These are phyloP conservation scores for Fusarium buxicola DNA, from an alignment of 2,329 filamentous ascomycete genomes.

Conservation along the genomic window DNA sequence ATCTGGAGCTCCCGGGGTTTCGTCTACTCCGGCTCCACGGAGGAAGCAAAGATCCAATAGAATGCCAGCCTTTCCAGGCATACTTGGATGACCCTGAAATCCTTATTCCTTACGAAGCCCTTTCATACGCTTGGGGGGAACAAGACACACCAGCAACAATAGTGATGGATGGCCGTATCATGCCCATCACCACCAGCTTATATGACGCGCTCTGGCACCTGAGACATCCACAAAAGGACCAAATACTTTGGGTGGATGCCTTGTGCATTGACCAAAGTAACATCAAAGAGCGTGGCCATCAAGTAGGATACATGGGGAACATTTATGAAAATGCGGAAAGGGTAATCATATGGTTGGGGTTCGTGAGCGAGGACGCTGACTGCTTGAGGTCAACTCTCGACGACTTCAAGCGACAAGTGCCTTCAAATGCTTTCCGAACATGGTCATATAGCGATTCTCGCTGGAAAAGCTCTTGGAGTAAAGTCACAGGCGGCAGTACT, in stretches of 20 bases:
- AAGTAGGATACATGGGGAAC: slow-evolving; percentile 6
- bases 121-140: slow-evolving; percentile 12
- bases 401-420: fast-evolving
- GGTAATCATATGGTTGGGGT: not conserved
- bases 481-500: not conserved
- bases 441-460: not conserved
- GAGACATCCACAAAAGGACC: not conserved
- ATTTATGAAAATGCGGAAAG: not conserved
- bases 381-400: not conserved
- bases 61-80: not conserved
- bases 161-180: fast-evolving
- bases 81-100: not conserved
- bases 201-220: not conserved
- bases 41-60: not conserved
- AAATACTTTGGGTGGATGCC: slow-evolving; percentile 17
- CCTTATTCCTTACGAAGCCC: not conserved
- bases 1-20: slow-evolving; percentile 1
- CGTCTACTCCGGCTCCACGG: not conserved
- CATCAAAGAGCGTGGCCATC: slow-evolving; percentile 13
- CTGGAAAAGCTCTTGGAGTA: not conserved
- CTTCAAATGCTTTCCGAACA: not conserved
- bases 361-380: fast-evolving
- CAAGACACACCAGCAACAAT: not conserved
- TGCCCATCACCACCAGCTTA: not conserved
- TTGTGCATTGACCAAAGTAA: slow-evolving; percentile 21